A percentile compares a stretch with the other conserved stretches of the same genome.
Evolutionary conservation across 108 stramenopile species (phyloP).

Genomic region (Nitzschia sp.): DNA sequence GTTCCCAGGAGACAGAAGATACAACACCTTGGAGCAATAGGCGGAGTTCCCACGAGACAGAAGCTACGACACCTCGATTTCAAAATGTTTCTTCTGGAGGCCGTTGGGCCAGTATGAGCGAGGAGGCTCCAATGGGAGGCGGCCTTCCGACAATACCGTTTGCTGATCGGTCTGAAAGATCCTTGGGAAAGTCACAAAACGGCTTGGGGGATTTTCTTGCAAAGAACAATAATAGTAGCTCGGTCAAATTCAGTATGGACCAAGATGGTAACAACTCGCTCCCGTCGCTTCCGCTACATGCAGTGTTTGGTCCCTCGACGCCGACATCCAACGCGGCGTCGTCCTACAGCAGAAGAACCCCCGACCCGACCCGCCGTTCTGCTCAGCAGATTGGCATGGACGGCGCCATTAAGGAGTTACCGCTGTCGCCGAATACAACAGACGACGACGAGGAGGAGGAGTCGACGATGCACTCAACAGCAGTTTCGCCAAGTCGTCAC

Average conservation of each 20-base stretch:
- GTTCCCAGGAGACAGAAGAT: constrained; percentile 11
- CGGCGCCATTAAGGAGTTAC: constrained; percentile 1
- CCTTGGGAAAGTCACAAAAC: not conserved
- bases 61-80: constrained; percentile 14
- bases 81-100: not conserved
- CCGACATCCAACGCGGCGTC: constrained; percentile 5
- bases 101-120: too few species aligned
- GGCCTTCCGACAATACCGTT: constrained; percentile 9
- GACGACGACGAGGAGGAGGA: too few species aligned
- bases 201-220: not conserved
- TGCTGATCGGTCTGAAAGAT: not conserved
- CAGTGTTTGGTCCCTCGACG: not conserved
- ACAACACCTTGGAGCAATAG: too few species aligned
- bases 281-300: not conserved
- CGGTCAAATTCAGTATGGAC: not conserved
- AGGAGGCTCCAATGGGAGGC: not conserved
- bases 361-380: not conserved
- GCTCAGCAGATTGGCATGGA: constrained; percentile 1
- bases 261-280: not conserved
- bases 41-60: constrained; percentile 9
- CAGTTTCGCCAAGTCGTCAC: not conserved
- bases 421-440: not conserved
- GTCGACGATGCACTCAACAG: constrained; percentile 7
- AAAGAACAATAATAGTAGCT: not conserved
- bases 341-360: constrained; percentile 10